Evolutionary conservation across 2,329 filamentous ascomycete genomes (phyloP), one percentile per base, ranked within the genome.

Genomic region (Fusarium pilosicola): DNA sequence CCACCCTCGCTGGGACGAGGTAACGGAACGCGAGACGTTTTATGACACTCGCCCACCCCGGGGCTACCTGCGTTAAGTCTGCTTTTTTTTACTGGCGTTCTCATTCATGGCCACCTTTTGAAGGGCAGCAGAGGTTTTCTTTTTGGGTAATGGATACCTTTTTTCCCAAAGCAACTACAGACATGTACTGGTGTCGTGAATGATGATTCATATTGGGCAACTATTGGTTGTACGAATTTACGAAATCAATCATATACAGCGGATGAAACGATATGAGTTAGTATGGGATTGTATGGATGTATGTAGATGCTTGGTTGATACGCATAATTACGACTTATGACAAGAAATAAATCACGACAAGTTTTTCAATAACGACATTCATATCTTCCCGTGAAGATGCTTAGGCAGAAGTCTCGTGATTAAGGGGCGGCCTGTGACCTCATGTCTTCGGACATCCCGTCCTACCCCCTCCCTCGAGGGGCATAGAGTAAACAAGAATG

Each of bases 1-100:
- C 62, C 80, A 81, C 65, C 77, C 82, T 77, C 77, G 75, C 57
- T 86, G 86, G 73, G 90, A 91, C 45, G 91, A 93, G 61, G 86
- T 92, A 74, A 88, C 90, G 68, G 92, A 94, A 83, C 88, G 90
- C 38, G 92, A 94, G 78, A 85, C 93, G 61, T 82, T 91, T 55
- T 92, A 90, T 76, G 92, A 94, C 60, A 84, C 81, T 61, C 80
- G 79, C 28, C 78, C 79, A 26, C 74, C 74, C n/a, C 74, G 79
- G 59, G 72, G 73, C 32, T 80, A 79, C 56, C 66, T 76, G 32
- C 78, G 74, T 62, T 80, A 73, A 68, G 46, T 58, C 60, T 71
- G 55, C 32, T 74, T 66, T 73, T 66, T 73, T 52, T 70, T 57
- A 44, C 57, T 42, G 70, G 66, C 67, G 71, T 74, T 73, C 39